Evolutionary conservation across 1,284 basidiomycete genomes (phyloP).

Genomic region (Austroboletus rostrupii): DNA sequence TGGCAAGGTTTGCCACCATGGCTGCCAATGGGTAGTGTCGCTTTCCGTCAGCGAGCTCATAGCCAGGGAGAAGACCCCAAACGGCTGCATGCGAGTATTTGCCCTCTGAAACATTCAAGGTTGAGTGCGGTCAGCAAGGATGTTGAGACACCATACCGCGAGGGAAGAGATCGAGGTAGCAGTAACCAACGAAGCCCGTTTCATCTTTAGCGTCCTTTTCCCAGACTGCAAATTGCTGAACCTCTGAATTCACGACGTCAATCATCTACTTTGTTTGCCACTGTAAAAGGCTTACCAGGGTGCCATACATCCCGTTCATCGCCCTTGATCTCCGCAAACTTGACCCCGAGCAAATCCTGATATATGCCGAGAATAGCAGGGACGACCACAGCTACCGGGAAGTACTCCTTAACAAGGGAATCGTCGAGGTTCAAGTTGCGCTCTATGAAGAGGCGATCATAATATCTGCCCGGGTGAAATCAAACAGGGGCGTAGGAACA

Average conservation of each 20-base stretch:
- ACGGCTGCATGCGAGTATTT: conserved; percentile 88
- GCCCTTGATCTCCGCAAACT: conserved; percentile 60
- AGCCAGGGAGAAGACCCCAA: conserved; percentile 70
- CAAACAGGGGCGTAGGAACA: not conserved
- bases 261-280: not conserved
- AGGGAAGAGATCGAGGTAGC: conserved; percentile 85
- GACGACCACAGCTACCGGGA: conserved; percentile 78
- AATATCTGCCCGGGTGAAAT: conserved; percentile 41
- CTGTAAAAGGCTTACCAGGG: conserved; percentile 45
- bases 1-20: conserved; percentile 87
- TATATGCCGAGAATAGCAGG: conserved; percentile 79
- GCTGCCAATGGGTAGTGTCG: conserved; percentile 71
- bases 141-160: conserved; percentile 45
- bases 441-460: conserved; percentile 70
- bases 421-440: conserved; percentile 67
- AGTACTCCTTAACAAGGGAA: conserved; percentile 77
- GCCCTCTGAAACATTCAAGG: conserved; percentile 39
- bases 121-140: not conserved
- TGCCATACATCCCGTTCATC: conserved; percentile 61
- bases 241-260: conserved; percentile 44
- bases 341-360: conserved; percentile 72
- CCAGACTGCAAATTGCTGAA: conserved; percentile 79
- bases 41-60: conserved; percentile 46
- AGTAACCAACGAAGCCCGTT: conserved; percentile 72
- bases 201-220: conserved; percentile 67